Conservation (phyloP, 139 green algal genomes). For the Chlorella vulgaris region DNA sequence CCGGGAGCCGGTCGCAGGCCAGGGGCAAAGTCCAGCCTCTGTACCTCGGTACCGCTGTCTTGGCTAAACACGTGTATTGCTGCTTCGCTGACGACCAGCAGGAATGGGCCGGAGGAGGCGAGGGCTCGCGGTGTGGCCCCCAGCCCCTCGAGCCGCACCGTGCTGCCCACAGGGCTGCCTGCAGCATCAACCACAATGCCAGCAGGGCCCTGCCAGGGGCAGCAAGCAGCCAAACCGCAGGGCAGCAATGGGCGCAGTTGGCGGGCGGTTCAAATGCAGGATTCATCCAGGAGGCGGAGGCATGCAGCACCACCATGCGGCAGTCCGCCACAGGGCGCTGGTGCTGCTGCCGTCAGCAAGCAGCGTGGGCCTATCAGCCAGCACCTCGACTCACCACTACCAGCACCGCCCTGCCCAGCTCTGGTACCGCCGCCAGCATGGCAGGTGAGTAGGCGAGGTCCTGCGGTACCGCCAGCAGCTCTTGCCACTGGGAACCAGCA, state of each 20-base stretch:
- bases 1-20: conserved; percentile 19
- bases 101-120: conserved; percentile 38
- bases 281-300: no score
- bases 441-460: conserved; percentile 38
- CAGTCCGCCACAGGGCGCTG: no score
- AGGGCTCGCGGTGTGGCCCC: conserved; percentile 36
- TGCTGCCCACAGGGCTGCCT: conserved; percentile 38
- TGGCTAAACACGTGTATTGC: conserved; percentile 48
- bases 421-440: conserved; percentile 5
- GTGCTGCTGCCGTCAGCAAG: no score
- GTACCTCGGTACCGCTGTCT: conserved; percentile 34
- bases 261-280: no score
- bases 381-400: conserved; percentile 18
- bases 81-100: conserved; percentile 45
- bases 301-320: no score
- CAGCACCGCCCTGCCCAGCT: conserved; percentile 20
- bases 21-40: conserved; percentile 39
- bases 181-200: conserved; percentile 45
- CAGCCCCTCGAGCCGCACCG: conserved; percentile 46
- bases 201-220: conserved; percentile 39
- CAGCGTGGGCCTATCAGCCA: no score
- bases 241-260: no score
- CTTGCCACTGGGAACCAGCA: conserved; percentile 20
- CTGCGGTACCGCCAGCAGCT: conserved; percentile 45
- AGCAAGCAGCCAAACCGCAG: no score